Percentiles rank a stretch among this genome's conserved stretches.
These are phyloP conservation scores for Saraca asoca DNA, from an alignment of 331 rosid genomes.

Conservation along the genomic window DNA sequence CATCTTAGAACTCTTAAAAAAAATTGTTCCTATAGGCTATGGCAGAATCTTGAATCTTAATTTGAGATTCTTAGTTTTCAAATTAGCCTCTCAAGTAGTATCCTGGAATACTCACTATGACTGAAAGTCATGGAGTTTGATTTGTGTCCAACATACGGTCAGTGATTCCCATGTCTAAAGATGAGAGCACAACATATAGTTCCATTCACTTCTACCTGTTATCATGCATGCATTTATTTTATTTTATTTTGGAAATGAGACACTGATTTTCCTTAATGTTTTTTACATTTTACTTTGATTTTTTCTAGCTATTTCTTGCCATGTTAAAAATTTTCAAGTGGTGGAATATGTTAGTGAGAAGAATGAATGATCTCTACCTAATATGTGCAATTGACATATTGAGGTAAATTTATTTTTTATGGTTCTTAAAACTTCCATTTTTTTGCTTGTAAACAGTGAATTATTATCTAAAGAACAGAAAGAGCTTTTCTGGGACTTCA, in stretches of 20 bases:
- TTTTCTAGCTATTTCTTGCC: neutral
- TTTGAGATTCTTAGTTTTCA: neutral
- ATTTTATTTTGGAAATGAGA: neutral
- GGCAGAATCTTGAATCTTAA: neutral
- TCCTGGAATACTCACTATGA: too few species aligned
- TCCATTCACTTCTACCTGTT: neutral
- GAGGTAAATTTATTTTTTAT: neutral
- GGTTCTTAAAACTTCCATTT: constrained; percentile 24
- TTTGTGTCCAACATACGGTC: neutral
- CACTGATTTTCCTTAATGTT: neutral
- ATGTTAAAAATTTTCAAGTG: neutral
- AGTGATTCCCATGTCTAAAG: neutral
- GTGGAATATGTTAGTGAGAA: neutral
- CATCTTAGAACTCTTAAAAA: neutral
- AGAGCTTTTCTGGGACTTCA: constrained; percentile 73
- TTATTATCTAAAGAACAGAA: constrained; percentile 66
- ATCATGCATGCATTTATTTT: neutral
- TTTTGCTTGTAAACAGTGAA: constrained; percentile 57
- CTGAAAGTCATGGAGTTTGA: neutral
- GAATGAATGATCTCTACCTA: neutral
- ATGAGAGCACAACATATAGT: neutral
- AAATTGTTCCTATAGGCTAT: neutral
- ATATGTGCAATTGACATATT: neutral
- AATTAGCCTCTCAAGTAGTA: neutral
- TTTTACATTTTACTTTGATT: neutral